Conservation (phyloP, 192 early-diverging fungal genomes). For the Coemansia sp. region DNA sequence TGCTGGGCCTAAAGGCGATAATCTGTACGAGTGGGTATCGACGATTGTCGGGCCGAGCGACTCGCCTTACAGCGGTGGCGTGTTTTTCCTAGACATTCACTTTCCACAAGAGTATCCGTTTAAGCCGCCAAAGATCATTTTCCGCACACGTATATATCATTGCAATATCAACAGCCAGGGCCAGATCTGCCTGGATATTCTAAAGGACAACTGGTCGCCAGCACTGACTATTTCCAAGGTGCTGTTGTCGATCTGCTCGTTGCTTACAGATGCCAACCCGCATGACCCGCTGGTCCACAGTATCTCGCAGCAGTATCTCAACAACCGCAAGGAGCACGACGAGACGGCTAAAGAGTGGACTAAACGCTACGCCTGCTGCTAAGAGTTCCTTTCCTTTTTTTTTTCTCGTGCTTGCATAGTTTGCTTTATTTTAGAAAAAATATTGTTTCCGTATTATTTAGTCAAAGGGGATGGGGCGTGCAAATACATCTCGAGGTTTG, state of each 20-base stretch:
- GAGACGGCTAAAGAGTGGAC: constrained; percentile 90
- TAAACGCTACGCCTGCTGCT: constrained; percentile 67
- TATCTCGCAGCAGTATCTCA: constrained; percentile 87
- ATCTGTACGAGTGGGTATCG: constrained; percentile 93
- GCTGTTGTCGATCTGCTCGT: constrained; percentile 86
- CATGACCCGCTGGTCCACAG: constrained; percentile 88
- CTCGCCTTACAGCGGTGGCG: constrained; percentile 86
- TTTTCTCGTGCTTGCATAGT: neutral
- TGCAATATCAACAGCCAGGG: constrained; percentile 95
- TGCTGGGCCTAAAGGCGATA: constrained; percentile 95
- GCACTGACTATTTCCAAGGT: constrained; percentile 95
- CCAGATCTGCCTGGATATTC: constrained; percentile 88
- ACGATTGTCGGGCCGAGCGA: constrained; percentile 88
- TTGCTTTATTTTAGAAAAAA: constrained; percentile 1
- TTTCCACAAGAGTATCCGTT: constrained; percentile 96
- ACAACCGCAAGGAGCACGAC: constrained; percentile 84
- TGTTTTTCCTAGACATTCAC: constrained; percentile 90
- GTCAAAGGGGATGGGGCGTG: constrained; percentile 54
- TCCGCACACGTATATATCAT: constrained; percentile 93
- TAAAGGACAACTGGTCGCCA: constrained; percentile 98
- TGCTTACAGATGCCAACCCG: constrained; percentile 94
- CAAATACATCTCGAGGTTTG: constrained; percentile 25
- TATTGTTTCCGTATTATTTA: constrained; percentile 7
- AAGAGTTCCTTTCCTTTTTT: neutral
- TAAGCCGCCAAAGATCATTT: constrained; percentile 91